Evolutionary conservation across 2,329 filamentous ascomycete species (phyloP), one percentile per base, ranked within the genome.

Genomic region (Cucurbitaria berberidis): DNA sequence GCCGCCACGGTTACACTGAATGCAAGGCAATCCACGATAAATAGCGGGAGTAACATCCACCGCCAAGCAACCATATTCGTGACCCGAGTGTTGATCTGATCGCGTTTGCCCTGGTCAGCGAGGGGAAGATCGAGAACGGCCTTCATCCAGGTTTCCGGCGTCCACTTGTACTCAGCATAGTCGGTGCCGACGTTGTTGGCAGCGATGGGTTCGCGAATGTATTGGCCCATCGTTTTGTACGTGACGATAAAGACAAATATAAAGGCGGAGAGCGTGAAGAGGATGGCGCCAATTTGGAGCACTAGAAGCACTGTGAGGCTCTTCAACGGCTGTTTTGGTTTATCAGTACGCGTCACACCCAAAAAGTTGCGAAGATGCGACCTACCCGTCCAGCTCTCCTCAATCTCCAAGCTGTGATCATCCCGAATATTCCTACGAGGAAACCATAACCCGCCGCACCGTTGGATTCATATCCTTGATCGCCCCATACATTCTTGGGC

Each of bases 221-320:
- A 49, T 46, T 72, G 69, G 21, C 57, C 57, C 11, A 59, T 59
- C 5, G 68, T 72, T 52, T 69, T 61, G 50, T 69, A 59, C 2
- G 70, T 71, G 10, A 72, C 67, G 19, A 66, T 30, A 41, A 69
- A 69, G 44, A 67, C 62, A 51, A 73, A 70, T 38, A 70, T 63
- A 24, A 74, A 35, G 21, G 65, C 65, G 15, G 64, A 67, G 11
- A 73, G 62, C 4, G 68, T 70, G 59, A 71, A 70, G 18, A 70
- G 43, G 1, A 64, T 50, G 22, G 67, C 66, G 4, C 68, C 49
- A 16, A 68, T 54, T 43, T 72, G 68, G 48, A 74, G 62, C 35
- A 74, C 57, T 40, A 72, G 59, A 26, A 79, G 74, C 34, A 66
- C 55, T 32, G 74, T 68, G 16, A 77, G 64, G 38, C 68, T 64